Evolutionary conservation across 371 early-diverging fungal genomes (phyloP), one percentile per base, ranked within the genome.

Genomic region (Mucor racemosus): DNA sequence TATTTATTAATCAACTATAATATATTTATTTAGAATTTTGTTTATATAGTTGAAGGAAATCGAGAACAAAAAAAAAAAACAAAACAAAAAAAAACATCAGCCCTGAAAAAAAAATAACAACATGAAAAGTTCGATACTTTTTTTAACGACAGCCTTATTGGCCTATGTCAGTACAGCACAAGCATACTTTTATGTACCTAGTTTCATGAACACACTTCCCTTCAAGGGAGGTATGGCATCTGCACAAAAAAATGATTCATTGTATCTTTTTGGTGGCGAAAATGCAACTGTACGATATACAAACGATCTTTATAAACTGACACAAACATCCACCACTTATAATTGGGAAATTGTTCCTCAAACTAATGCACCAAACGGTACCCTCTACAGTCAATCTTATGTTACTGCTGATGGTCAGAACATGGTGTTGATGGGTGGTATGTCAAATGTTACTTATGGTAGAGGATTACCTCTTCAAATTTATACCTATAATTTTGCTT

Each of bases 241-340:
- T 17, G 73, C 73, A 19, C 73, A 73, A 70, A 65, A 54, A n/a
- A 71, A 68, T 36, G 50, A 62, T 13, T 68, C 68, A 15, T 59
- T 76, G n/a, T 65, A 65, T 39, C 41, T 73, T 14, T 76, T 68
- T 66, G 76, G 76, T 55, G 76, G 76, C 33, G 76, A 76, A 63
- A 70, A 67, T 31, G 65, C 76, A 46, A 60, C 65, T 10, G 19
- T 46, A n/a, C 34, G 21, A 35, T 73, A 73, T 50, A 67, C 68
- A 10, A 70, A 69, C 58, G 59, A 66, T n/a, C 57, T 76, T 21
- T 76, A 76, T 34, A 55, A 67, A 17, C 42, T 76, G 13, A 70
- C 71, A 11, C 70, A 73, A 36, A 70, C 73, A 35, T 19, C 60
- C 8, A 44, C 57, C 17, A 55, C 68, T 38, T 74, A 65, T 41